Evolutionary conservation across 1,284 basidiomycete genomes (phyloP), one percentile per base, ranked within the genome.

Genomic region (Mycena citricolor): DNA sequence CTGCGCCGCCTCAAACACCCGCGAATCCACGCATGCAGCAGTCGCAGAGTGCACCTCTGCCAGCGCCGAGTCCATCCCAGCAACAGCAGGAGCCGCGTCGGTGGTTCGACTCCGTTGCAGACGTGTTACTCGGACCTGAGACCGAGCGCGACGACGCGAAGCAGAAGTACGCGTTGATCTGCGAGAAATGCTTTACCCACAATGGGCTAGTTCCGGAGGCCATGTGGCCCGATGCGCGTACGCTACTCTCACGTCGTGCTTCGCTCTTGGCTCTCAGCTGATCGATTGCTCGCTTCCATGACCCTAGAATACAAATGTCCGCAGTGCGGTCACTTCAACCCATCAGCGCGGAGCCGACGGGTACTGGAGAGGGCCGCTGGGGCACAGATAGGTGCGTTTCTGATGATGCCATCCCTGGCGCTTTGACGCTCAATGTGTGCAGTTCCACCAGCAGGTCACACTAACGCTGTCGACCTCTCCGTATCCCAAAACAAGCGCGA

Each of bases 151-250:
- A 8, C 76, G 75, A 21, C 84, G 90, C 48, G n/a, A 31, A 31
- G 25, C 49, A 51, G n/a, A 26, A 34, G 14, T 99, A 94, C 58
- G 97, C 95, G 1, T 76, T 99, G 44, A 97, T 99, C 31, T 99
- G 95, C 65, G 82, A 84, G 48, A 85, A 86, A 55, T 99, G 95
- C 63, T 95, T 92, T 60, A 70, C 82, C 12, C 95, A 99, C 66
- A 99, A 99, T 58, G 95, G 95, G 0, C 74, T 99, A 8, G 90
- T 95, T 4, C 86, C 88, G 50, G 89, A 93, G 63, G 84, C 81
- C 48, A 79, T 90, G 64, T 97, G 90, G 81, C 86, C 92, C 57
- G 84, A 91, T 51, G 81, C 91, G 40, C 91, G 94, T 97, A 59
- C 67, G 92, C 82, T 42, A 4, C 42, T 33, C 28, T 42, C 41